Percentiles rank a stretch among this genome's conserved stretches.
Evolutionary conservation across 768 basidiomycete genomes (phyloP).

Genomic region (Rossbeevera mucosa): DNA sequence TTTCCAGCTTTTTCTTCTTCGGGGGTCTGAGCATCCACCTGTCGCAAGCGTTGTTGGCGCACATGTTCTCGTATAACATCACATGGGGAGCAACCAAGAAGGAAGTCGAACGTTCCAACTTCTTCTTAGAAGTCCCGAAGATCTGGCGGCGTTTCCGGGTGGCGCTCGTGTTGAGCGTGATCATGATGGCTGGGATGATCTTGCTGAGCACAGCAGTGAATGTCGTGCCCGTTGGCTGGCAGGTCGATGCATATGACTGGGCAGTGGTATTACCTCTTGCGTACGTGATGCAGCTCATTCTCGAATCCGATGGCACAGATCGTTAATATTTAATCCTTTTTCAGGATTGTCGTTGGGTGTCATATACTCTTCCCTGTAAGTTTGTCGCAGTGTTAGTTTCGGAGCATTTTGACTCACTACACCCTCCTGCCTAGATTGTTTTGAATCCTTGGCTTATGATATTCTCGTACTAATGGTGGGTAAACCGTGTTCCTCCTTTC

Average conservation of each 20-base stretch:
- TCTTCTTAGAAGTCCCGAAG: conserved; percentile 84
- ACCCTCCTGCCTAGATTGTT: conserved; percentile 48
- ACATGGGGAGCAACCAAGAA: conserved; percentile 64
- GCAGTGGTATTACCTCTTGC: conserved; percentile 73
- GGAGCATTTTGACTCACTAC: conserved; percentile 23
- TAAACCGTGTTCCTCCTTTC: not conserved
- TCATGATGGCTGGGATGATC: conserved; percentile 48
- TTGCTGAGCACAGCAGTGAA: conserved; percentile 42
- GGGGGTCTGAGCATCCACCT: conserved; percentile 53
- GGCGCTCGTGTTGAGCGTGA: conserved; percentile 51
- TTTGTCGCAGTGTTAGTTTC: not conserved
- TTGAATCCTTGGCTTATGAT: conserved; percentile 89
- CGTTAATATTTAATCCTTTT: not conserved
- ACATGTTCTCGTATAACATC: conserved; percentile 57
- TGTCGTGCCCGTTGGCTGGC: conserved; percentile 64
- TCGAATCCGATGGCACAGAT: not conserved
- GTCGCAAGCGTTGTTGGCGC: conserved; percentile 47
- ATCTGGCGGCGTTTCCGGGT: conserved; percentile 76
- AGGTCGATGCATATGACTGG: conserved; percentile 56
- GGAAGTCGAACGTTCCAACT: conserved; percentile 87
- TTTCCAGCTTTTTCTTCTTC: conserved; percentile 45
- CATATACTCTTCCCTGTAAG: conserved; percentile 75
- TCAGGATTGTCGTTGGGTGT: conserved; percentile 49
- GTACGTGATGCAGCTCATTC: conserved; percentile 25
- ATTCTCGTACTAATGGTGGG: conserved; percentile 48